These are phyloP conservation scores for Gloeophyllum trabeum DNA, from an alignment of 768 basidiomycete species.

Conservation along the genomic window DNA sequence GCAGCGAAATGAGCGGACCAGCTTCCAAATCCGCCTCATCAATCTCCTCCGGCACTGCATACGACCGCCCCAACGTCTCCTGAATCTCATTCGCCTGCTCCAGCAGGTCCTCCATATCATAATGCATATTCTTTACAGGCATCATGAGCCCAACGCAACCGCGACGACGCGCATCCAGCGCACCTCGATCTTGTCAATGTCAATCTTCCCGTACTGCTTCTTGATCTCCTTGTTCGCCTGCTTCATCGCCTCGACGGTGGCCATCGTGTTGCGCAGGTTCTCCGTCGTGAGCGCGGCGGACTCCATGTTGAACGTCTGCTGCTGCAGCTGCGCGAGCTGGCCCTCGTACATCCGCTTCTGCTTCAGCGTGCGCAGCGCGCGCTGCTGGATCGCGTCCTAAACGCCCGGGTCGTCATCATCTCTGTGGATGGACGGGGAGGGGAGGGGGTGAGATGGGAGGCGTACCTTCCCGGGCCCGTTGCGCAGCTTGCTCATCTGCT, in stretches of 20 bases:
- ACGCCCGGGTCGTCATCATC: neutral
- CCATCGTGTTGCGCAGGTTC: conserved; percentile 98
- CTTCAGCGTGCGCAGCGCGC: conserved; percentile 86
- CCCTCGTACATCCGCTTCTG: conserved; percentile 95
- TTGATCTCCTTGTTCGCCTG: conserved; percentile 91
- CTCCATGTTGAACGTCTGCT: conserved; percentile 99
- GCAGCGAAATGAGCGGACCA: conserved; percentile 30
- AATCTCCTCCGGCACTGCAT: conserved; percentile 93
- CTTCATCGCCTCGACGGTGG: conserved; percentile 95
- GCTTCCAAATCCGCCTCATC: conserved; percentile 98
- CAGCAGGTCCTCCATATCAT: conserved; percentile 95
- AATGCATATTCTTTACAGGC: conserved; percentile 86
- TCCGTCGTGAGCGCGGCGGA: conserved; percentile 93
- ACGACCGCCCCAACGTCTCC: conserved; percentile 85
- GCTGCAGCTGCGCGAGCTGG: conserved; percentile 82
- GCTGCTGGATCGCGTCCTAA: conserved; percentile 84
- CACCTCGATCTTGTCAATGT: conserved; percentile 98
- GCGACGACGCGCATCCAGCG: conserved; percentile 9
- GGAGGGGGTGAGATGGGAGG: conserved; percentile 2
- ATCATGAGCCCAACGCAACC: neutral
- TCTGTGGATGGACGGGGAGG: neutral
- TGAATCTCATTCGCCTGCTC: conserved; percentile 98
- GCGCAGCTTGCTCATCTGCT: conserved; percentile 90
- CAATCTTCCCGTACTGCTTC: conserved; percentile 95
- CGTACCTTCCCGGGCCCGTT: conserved; percentile 91